Evolutionary conservation across 1,284 basidiomycete genomes (phyloP).

Genomic region (Athelia psychrophila): DNA sequence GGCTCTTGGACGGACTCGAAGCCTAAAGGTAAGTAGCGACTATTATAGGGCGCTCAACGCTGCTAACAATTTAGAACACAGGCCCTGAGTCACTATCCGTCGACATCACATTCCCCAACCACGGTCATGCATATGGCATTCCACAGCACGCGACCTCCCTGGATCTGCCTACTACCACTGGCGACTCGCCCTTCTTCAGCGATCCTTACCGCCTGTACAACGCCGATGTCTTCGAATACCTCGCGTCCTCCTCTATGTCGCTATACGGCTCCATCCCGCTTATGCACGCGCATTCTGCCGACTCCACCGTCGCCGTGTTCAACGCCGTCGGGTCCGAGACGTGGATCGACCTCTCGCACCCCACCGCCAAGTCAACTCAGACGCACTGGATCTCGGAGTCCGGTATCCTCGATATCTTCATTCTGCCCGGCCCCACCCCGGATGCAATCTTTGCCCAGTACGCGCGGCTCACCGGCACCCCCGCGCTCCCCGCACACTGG

Average conservation of each 20-base stretch:
- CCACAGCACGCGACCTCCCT: constrained; percentile 95
- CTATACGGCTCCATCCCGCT: constrained; percentile 92
- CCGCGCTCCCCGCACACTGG: constrained; percentile 88
- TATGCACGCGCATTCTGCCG: constrained; percentile 87
- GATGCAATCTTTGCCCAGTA: constrained; percentile 85
- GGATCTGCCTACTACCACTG: constrained; percentile 83
- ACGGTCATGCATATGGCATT: constrained; percentile 90
- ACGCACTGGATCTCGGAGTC: constrained; percentile 98
- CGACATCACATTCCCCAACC: constrained; percentile 92
- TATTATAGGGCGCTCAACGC: background rate
- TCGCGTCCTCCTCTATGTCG: constrained; percentile 87
- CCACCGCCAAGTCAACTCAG: constrained; percentile 61
- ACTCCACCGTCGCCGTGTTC: constrained; percentile 88
- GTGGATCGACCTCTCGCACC: constrained; percentile 88
- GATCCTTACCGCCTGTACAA: constrained; percentile 98
- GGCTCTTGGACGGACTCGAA: constrained; percentile 87
- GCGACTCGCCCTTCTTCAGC: constrained; percentile 65
- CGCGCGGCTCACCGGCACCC: constrained; percentile 80
- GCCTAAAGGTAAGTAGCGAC: constrained; percentile 75
- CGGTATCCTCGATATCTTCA: constrained; percentile 92
- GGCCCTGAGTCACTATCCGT: constrained; percentile 93
- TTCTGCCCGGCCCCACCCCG: constrained; percentile 88
- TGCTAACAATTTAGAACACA: constrained; percentile 27
- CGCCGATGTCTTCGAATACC: constrained; percentile 96
- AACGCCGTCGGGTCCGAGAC: constrained; percentile 92